Evolutionary conservation across 192 early-diverging fungal species (phyloP).

Genomic region (Spinellus fusiger): DNA sequence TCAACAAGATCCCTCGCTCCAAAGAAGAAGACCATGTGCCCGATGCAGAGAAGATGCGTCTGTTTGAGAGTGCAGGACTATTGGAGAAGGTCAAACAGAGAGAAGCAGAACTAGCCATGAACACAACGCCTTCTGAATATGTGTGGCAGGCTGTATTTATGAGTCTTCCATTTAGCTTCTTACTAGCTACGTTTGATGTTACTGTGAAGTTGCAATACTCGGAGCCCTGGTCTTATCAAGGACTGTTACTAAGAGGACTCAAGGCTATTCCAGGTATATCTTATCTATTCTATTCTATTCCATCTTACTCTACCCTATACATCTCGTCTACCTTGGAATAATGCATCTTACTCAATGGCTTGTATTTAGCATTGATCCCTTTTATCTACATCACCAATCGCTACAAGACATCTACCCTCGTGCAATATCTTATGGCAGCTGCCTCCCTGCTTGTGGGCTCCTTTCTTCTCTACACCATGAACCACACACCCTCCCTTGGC

Average conservation of each 20-base stretch:
- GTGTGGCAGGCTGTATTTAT: slow-evolving; percentile 31
- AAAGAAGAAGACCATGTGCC: background rate
- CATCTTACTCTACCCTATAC: background rate
- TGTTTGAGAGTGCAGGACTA: slow-evolving; percentile 32
- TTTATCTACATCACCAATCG: slow-evolving; percentile 58
- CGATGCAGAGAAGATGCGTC: slow-evolving; percentile 21
- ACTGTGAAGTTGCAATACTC: slow-evolving; percentile 30
- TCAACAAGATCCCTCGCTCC: slow-evolving; percentile 8
- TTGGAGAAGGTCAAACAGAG: slow-evolving; percentile 22
- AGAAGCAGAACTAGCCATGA: slow-evolving; percentile 5
- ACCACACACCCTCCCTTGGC: slow-evolving; percentile 59
- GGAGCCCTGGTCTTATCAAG: slow-evolving; percentile 24
- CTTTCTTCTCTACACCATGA: slow-evolving; percentile 58
- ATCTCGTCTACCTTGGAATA: background rate
- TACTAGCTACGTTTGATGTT: slow-evolving; percentile 33
- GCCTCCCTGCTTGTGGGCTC: slow-evolving; percentile 46
- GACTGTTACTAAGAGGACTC: slow-evolving; percentile 1
- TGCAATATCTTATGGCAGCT: slow-evolving; percentile 44
- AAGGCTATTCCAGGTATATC: slow-evolving; percentile 27
- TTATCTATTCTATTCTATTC: background rate
- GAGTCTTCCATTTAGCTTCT: slow-evolving; percentile 26
- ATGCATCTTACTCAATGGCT: background rate
- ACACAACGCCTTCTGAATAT: slow-evolving; percentile 16
- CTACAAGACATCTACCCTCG: slow-evolving; percentile 38
- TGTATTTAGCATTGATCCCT: slow-evolving; percentile 40